Evolutionary conservation across 257 asterid genomes (phyloP), one percentile per base, ranked within the genome.

Genomic region (Fraxinus excelsior): DNA sequence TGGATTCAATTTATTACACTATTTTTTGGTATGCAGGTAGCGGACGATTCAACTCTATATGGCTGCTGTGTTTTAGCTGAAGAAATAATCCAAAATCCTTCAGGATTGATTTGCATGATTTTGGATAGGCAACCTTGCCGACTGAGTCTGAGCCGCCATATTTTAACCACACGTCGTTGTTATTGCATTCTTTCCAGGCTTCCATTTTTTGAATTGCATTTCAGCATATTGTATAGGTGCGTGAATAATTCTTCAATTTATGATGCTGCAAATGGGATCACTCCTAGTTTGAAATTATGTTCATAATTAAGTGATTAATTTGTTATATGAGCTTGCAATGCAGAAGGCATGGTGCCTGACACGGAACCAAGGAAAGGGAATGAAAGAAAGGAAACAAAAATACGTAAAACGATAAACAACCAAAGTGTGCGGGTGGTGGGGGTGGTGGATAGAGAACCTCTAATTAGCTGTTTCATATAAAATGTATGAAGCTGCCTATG

Each of bases 11-110:
- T 67, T 86, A 26, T 66, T 40, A 40, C 46, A 40, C 46, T 40
- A 40, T 40, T 40, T 40, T 40, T 11, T 40, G 12, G 46, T 70
- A 49, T 74, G 80, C 87, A 96, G 99, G 99, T 93, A 66, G 98
- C 98, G 68, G 99, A 96, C 86, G 87, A 94, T 82, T 93, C 99
- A 35, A 91, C 97, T 60, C 92, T 96, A 70, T 96, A 96, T 76
- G 99, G 99, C 78, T 96, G 98, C 89, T 96, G 99, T 76, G 92
- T 96, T 79, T 86, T 96, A 84, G 98, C 89, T 71, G 99, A 96
- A 73, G 99, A 96, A 88, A 82, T 91, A 82, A 83, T 96, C 40
- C 99, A 93, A 78, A 89, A 91, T 86, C 97, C 94, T 26, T 93
- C 98, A n/a, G 91, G 95, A 66, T 84, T 96, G 91, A 91, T 96